These are phyloP conservation scores for Hyphopichia burtonii DNA, from an alignment of 1,139 yeast species.

Conservation along the genomic window DNA sequence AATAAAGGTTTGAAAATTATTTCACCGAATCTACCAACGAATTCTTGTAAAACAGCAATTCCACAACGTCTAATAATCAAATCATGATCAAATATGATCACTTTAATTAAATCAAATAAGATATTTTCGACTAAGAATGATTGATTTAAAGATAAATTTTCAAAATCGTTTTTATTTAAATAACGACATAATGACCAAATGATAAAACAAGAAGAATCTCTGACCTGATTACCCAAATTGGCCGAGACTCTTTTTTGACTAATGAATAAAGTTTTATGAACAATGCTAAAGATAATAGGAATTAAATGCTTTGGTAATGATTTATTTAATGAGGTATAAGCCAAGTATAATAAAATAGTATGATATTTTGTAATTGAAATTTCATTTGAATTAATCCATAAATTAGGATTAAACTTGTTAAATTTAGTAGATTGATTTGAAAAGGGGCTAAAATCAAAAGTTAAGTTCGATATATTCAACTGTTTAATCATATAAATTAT, in stretches of 20 bases:
- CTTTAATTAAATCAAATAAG: conserved; percentile 48
- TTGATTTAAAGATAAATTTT: conserved; percentile 5
- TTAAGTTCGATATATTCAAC: conserved; percentile 15
- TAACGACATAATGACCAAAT: conserved; percentile 41
- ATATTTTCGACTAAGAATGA: conserved; percentile 16
- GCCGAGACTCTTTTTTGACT: conserved; percentile 51
- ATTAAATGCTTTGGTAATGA: conserved; percentile 24
- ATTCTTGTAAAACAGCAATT: conserved; percentile 83
- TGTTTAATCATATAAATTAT: conserved; percentile 24
- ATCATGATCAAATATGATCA: conserved; percentile 70
- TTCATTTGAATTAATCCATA: conserved; percentile 18
- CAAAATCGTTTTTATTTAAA: conserved; percentile 11
- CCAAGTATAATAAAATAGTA: conserved; percentile 34
- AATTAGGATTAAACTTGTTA: conserved; percentile 5
- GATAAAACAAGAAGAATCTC: conserved; percentile 84
- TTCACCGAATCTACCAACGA: conserved; percentile 70
- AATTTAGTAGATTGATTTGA: neutral
- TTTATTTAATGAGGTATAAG: conserved; percentile 31
- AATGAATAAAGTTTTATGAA: conserved; percentile 49
- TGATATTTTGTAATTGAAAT: conserved; percentile 33
- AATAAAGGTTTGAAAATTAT: conserved; percentile 16
- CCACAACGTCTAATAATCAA: conserved; percentile 77
- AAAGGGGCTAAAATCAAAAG: conserved; percentile 4
- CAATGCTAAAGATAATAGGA: conserved; percentile 27
- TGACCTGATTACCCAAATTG: conserved; percentile 62